Percentiles rank a stretch among this genome's conserved stretches.
phyloP scores from a whole-genome alignment of 2,329 filamentous ascomycete genomes.

The Decorospora gaudefroyi region DNA sequence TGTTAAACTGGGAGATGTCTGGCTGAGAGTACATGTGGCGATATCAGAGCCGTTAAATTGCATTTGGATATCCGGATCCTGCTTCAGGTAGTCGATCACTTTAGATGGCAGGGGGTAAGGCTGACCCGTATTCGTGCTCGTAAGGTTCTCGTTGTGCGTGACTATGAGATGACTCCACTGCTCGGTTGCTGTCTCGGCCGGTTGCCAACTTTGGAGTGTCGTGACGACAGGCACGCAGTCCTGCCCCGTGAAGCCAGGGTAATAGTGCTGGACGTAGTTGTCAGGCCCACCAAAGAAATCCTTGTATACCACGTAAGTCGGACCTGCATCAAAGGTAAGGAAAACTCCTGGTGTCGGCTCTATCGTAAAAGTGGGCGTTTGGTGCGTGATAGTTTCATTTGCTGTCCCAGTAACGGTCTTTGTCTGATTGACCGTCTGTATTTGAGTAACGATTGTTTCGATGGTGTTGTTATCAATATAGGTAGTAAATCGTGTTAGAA shows the following conservation, averaged over 20 bases:
- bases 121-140: background rate
- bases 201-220: slow-evolving; percentile 21
- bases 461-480: slow-evolving; percentile 32
- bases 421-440: slow-evolving; percentile 34
- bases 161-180: slow-evolving; percentile 37
- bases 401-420: slow-evolving; percentile 23
- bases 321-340: slow-evolving; percentile 28
- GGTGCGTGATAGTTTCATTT: slow-evolving; percentile 26
- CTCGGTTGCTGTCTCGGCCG: slow-evolving; percentile 21
- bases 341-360: slow-evolving; percentile 22
- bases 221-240: slow-evolving; percentile 17
- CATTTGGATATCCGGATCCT: slow-evolving; percentile 21
- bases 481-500: slow-evolving; percentile 31
- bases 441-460: slow-evolving; percentile 33
- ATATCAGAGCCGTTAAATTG: slow-evolving; percentile 38
- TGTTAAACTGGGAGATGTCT: background rate
- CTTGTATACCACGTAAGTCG: slow-evolving; percentile 41
- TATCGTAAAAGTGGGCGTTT: slow-evolving; percentile 30
- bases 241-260: slow-evolving; percentile 1
- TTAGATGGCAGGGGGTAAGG: slow-evolving; percentile 29
- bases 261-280: slow-evolving; percentile 5
- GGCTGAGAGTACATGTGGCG: slow-evolving; percentile 31
- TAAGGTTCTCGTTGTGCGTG: slow-evolving; percentile 18
- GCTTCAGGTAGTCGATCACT: slow-evolving; percentile 31
- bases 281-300: slow-evolving; percentile 33